Evolutionary conservation across 129 eudicot genomes (phyloP).

Genomic region (Artemisia tridentata): DNA sequence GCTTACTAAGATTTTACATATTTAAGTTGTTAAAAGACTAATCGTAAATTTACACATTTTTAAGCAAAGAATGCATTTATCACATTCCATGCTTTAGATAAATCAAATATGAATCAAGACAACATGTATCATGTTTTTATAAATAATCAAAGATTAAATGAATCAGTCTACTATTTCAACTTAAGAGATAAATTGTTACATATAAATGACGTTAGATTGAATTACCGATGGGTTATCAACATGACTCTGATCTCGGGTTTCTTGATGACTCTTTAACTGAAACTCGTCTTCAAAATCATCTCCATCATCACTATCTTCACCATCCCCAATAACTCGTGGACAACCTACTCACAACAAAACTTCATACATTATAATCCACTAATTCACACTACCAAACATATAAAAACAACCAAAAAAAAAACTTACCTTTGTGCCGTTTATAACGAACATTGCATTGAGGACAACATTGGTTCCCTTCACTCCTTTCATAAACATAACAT

Average conservation of each 20-base stretch:
- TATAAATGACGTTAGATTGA: neutral
- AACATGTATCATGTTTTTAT: no score
- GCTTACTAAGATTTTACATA: no score
- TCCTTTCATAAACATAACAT: constrained; percentile 84
- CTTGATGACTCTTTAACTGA: constrained; percentile 56
- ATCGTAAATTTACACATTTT: no score
- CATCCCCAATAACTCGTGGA: constrained; percentile 85
- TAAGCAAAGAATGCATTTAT: no score
- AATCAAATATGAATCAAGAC: no score
- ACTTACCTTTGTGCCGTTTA: constrained; percentile 81
- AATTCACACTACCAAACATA: neutral
- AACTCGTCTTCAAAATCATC: constrained; percentile 88
- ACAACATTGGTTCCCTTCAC: constrained; percentile 84
- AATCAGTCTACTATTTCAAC: no score
- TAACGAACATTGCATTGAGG: constrained; percentile 93
- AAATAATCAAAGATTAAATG: no score
- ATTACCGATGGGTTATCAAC: constrained; percentile 37
- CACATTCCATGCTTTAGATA: no score
- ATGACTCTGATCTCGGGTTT: constrained; percentile 36
- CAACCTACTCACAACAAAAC: constrained; percentile 49
- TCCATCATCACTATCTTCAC: constrained; percentile 63
- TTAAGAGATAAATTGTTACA: no score
- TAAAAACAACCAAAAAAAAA: neutral
- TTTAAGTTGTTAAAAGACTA: no score
- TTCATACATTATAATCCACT: constrained; percentile 6